These are phyloP conservation scores for Serendipita indica DNA, from an alignment of 768 basidiomycete species.

Conservation along the genomic window DNA sequence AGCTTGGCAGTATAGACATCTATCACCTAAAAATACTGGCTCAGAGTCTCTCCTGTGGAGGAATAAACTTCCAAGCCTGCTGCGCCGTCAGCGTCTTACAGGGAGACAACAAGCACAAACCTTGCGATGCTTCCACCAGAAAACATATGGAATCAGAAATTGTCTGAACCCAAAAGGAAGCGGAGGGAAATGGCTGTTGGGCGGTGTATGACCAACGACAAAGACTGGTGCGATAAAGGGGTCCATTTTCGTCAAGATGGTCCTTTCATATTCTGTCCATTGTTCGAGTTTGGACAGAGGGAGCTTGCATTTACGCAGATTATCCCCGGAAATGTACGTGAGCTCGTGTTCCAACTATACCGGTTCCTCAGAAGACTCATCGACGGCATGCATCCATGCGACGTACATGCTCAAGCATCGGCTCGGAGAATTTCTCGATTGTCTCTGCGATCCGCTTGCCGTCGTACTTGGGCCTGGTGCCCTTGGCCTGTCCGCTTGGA, in stretches of 20 bases:
- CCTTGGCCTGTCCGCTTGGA: not conserved
- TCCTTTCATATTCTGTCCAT: not conserved
- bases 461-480: not conserved
- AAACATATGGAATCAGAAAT: not conserved
- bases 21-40: not conserved
- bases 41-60: not conserved
- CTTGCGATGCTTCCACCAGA: not conserved
- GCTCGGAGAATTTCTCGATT: not conserved
- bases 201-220: not conserved
- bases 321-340: not conserved
- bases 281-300: not conserved
- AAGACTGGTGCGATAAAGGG: not conserved
- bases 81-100: not conserved
- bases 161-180: not conserved
- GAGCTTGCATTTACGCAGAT: not conserved
- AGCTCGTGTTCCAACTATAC: constrained; percentile 2
- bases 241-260: constrained; percentile 1
- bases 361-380: not conserved
- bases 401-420: constrained; percentile 4
- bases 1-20: not conserved
- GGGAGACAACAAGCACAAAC: not conserved
- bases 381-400: not conserved
- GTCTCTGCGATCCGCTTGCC: not conserved
- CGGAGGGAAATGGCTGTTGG: not conserved
- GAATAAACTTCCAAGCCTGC: not conserved